Conservation (phyloP, 1,284 basidiomycete genomes). For the Stereum hirsutum region DNA sequence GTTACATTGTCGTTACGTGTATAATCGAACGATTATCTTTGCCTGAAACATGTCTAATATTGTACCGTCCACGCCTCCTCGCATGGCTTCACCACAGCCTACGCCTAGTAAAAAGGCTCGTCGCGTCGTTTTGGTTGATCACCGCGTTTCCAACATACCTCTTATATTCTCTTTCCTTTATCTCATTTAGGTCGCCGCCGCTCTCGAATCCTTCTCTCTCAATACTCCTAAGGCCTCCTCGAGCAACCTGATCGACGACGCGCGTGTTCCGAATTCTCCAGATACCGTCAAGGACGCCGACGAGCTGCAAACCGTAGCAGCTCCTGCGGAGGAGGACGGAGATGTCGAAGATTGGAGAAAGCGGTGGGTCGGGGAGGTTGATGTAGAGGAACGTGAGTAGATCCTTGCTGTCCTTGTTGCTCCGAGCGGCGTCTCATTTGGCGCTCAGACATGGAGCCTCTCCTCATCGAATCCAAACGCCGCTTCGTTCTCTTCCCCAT, state of each 20-base stretch:
- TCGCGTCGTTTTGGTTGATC: too few relatives aligned
- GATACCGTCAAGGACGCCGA: slow-evolving; percentile 10
- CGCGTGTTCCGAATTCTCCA: slow-evolving; percentile 10
- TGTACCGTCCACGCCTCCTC: slow-evolving; percentile 11
- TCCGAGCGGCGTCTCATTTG: too few relatives aligned
- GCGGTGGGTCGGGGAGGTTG: slow-evolving; percentile 55
- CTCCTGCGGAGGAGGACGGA: too few relatives aligned
- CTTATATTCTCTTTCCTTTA: neutral
- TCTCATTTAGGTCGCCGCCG: slow-evolving; percentile 10
- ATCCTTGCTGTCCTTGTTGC: slow-evolving; percentile 15
- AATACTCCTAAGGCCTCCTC: too few relatives aligned
- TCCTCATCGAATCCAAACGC: slow-evolving; percentile 71
- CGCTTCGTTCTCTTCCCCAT: slow-evolving; percentile 94
- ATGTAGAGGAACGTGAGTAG: slow-evolving; percentile 55
- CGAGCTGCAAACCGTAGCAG: slow-evolving; percentile 12
- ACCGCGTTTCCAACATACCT: neutral
- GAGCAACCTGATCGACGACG: slow-evolving; percentile 8
- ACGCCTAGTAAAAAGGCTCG: slow-evolving; percentile 14
- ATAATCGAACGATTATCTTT: too few relatives aligned
- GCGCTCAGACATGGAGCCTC: slow-evolving; percentile 39
- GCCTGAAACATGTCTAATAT: too few relatives aligned
- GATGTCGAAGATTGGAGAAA: slow-evolving; percentile 16
- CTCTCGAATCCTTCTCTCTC: slow-evolving; percentile 13
- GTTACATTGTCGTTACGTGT: too few relatives aligned
- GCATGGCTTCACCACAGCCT: slow-evolving; percentile 5